Conservation (phyloP, 805 yeast species). For the Candida vaughaniae region DNA sequence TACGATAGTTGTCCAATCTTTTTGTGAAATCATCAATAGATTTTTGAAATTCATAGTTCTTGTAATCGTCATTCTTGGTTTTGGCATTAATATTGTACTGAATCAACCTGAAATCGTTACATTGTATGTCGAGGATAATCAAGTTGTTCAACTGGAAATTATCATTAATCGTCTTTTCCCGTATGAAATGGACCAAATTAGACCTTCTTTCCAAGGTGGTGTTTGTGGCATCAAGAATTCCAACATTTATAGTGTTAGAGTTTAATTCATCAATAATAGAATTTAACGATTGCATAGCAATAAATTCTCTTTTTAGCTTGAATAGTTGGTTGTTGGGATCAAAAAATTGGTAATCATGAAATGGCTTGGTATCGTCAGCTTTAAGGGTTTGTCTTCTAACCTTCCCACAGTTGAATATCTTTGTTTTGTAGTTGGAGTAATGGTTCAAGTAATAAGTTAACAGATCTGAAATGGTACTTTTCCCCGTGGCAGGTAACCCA, state of each 20-base stretch:
- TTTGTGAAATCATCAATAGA: constrained; percentile 61
- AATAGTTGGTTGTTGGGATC: constrained; percentile 33
- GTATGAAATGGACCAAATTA: constrained; percentile 27
- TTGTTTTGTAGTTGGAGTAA: constrained; percentile 19
- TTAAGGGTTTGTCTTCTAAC: constrained; percentile 38
- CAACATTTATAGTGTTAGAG: constrained; percentile 27
- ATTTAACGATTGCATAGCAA: constrained; percentile 34
- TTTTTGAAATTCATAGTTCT: constrained; percentile 46
- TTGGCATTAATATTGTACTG: constrained; percentile 64
- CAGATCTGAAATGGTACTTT: constrained; percentile 38
- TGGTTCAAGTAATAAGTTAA: constrained; percentile 28
- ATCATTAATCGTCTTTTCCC: constrained; percentile 7
- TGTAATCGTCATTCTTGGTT: constrained; percentile 61
- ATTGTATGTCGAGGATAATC: constrained; percentile 58
- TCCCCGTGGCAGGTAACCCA: constrained; percentile 44
- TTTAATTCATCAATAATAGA: constrained; percentile 30
- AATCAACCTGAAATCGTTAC: constrained; percentile 51
- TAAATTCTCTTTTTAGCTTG: constrained; percentile 31
- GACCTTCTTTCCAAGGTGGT: constrained; percentile 35
- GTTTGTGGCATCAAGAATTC: constrained; percentile 45
- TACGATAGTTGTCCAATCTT: constrained; percentile 52
- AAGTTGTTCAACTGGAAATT: constrained; percentile 30
- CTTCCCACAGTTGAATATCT: constrained; percentile 53
- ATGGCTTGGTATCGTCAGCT: constrained; percentile 7
- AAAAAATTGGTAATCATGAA: constrained; percentile 36